Conservation (phyloP, 2,329 filamentous ascomycete genomes). For the Lomentospora prolificans region DNA sequence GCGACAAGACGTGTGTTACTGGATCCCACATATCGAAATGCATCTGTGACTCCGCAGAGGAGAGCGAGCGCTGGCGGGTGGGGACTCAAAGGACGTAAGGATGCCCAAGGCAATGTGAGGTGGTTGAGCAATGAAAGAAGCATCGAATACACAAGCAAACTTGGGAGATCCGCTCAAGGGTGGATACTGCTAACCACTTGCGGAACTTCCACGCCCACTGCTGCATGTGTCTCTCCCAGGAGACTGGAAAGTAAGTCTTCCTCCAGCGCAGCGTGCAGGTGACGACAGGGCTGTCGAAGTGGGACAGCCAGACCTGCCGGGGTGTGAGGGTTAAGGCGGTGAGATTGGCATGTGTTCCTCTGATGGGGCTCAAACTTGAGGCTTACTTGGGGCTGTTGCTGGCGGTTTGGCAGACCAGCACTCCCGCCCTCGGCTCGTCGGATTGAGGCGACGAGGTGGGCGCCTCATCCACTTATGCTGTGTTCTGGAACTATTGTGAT, state of each 20-base stretch:
- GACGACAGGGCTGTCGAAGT: not conserved
- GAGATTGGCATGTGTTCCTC: no score
- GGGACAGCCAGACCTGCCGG: not conserved
- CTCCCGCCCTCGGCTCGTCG: not conserved
- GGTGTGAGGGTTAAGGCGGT: not conserved
- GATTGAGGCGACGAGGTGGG: no score
- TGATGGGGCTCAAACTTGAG: no score
- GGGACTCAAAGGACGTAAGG: not conserved
- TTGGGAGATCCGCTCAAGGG: not conserved
- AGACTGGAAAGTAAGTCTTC: not conserved
- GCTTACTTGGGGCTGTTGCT: not conserved
- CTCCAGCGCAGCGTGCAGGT: not conserved
- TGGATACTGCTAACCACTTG: not conserved
- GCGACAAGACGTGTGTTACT: not conserved
- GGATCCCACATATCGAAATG: not conserved
- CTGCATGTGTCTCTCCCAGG: not conserved
- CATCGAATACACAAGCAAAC: not conserved
- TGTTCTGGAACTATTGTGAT: no score
- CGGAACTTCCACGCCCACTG: not conserved
- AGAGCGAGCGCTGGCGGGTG: not conserved
- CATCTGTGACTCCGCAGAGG: not conserved
- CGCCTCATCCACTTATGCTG: no score
- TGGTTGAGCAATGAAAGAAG: not conserved
- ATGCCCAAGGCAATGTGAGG: slow-evolving; percentile 1
- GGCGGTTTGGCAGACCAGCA: not conserved